Evolutionary conservation across 495 filamentous ascomycete genomes (phyloP).

Genomic region (Antarctomyces pellizariae): DNA sequence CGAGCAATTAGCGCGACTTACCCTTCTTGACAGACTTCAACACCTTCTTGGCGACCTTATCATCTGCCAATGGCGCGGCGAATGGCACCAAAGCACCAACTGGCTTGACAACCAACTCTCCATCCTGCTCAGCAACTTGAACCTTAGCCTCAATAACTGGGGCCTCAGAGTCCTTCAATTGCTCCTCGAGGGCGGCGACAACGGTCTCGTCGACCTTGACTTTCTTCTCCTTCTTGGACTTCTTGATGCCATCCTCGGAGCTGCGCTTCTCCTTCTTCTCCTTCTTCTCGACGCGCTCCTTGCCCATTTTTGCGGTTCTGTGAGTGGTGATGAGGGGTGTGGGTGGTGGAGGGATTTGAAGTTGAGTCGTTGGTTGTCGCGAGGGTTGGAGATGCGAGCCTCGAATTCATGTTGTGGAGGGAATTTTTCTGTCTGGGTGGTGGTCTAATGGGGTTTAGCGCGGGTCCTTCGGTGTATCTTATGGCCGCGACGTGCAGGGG

Average conservation of each 20-base stretch:
- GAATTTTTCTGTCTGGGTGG: neutral
- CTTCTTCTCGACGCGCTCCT: slow-evolving; percentile 30
- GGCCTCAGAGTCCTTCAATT: slow-evolving; percentile 14
- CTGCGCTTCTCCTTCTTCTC: slow-evolving; percentile 65
- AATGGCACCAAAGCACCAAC: slow-evolving; percentile 75
- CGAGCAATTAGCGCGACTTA: slow-evolving; percentile 18
- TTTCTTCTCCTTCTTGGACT: slow-evolving; percentile 51
- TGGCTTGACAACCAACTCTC: slow-evolving; percentile 23
- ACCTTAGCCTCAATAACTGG: slow-evolving; percentile 16
- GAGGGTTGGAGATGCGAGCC: too few relatives aligned
- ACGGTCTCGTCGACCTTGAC: slow-evolving; percentile 35
- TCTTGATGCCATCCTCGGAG: slow-evolving; percentile 52
- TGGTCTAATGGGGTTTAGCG: neutral
- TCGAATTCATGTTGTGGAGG: too few relatives aligned
- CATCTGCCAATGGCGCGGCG: slow-evolving; percentile 70
- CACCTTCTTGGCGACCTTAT: slow-evolving; percentile 82
- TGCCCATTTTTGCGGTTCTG: slow-evolving; percentile 7
- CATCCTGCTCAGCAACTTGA: slow-evolving; percentile 24
- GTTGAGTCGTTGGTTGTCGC: too few relatives aligned
- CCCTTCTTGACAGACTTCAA: slow-evolving; percentile 85
- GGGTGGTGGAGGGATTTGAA: too few relatives aligned
- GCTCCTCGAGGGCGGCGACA: slow-evolving; percentile 26
- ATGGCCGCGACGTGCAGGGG: too few relatives aligned
- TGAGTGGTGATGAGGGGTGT: too few relatives aligned
- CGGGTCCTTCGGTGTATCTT: neutral